These are phyloP conservation scores for Metarhizium brunneum DNA, from an alignment of 2,329 filamentous ascomycete genomes.

Conservation along the genomic window DNA sequence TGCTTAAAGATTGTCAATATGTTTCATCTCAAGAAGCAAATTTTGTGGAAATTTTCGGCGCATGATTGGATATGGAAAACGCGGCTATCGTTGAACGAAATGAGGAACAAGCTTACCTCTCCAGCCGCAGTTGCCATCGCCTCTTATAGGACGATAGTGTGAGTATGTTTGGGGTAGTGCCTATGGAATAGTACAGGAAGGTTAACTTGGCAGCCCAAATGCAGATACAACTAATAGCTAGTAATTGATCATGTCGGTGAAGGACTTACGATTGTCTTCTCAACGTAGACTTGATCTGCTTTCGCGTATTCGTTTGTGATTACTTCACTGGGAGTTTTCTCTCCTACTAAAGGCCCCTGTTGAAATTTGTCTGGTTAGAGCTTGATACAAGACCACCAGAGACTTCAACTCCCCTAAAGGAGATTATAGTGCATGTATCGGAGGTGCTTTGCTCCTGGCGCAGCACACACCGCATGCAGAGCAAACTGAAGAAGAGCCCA, in stretches of 20 bases:
- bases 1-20: constrained; percentile 40
- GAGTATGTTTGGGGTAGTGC: constrained; percentile 75
- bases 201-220: neutral
- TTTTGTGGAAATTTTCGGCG: neutral
- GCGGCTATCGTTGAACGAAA: neutral
- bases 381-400: neutral
- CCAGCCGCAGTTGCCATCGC: constrained; percentile 96
- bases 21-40: neutral
- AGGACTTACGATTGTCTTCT: constrained; percentile 71
- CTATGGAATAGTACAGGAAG: constrained; percentile 31
- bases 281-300: constrained; percentile 74
- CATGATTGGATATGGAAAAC: neutral
- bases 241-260: neutral
- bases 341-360: constrained; percentile 76
- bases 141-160: constrained; percentile 77
- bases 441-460: neutral
- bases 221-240: no score
- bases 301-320: constrained; percentile 83
- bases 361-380: neutral
- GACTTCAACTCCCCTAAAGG: neutral
- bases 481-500: constrained; percentile 21
- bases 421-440: neutral
- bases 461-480: neutral
- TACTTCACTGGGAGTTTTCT: constrained; percentile 64
- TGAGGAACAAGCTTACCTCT: constrained; percentile 58